Percentiles rank a stretch among this genome's conserved stretches.
These are phyloP conservation scores for Guadua angustifolia DNA, from an alignment of 176 grass and related monocot species.

Conservation along the genomic window DNA sequence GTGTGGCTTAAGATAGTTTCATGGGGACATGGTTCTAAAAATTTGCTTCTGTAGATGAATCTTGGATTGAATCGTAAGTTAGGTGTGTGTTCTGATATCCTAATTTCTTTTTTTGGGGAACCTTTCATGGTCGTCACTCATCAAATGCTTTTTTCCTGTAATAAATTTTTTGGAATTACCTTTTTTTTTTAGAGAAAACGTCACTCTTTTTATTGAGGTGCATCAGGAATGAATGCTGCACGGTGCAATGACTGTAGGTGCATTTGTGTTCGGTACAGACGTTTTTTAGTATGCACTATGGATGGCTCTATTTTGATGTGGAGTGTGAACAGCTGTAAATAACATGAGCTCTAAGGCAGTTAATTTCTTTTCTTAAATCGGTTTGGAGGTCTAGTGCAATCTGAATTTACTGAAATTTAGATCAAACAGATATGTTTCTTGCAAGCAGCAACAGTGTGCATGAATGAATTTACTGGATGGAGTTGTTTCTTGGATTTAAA, in stretches of 20 bases:
- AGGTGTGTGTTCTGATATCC: background rate
- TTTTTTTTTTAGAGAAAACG: background rate
- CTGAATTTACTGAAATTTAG: background rate
- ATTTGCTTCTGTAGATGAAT: background rate
- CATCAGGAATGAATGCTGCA: background rate
- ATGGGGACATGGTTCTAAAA: constrained; percentile 27
- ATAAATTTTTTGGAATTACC: background rate
- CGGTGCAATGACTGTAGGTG: background rate
- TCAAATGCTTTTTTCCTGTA: background rate
- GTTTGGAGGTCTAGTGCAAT: background rate
- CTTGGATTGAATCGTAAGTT: constrained; percentile 11
- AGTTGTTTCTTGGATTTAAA: background rate
- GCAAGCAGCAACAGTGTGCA: background rate
- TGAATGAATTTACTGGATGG: constrained; percentile 3
- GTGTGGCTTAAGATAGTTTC: background rate
- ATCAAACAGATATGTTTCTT: background rate
- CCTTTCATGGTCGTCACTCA: background rate
- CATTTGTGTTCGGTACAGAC: background rate
- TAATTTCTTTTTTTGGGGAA: background rate
- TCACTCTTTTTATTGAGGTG: background rate
- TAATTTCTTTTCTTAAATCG: background rate
- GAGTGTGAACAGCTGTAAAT: background rate
- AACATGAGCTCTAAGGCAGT: background rate
- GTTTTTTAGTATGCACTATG: background rate
- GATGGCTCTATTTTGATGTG: background rate